These are phyloP conservation scores for Diaporthe nobilis DNA, from an alignment of 2,329 filamentous ascomycete species.

Conservation along the genomic window DNA sequence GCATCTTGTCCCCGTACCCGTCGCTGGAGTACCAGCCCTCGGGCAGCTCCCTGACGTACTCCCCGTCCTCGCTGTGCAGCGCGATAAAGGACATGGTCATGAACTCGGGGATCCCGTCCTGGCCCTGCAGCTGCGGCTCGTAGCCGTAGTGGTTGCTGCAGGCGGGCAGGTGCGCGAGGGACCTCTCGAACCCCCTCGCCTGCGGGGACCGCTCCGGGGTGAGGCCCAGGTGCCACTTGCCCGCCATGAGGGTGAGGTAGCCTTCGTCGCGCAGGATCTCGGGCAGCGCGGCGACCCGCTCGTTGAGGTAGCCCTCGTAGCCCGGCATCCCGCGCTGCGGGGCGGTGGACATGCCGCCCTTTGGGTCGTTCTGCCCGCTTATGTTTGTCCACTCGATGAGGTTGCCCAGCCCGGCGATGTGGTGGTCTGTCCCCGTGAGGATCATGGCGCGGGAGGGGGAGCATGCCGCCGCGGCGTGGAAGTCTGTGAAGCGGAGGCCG, in stretches of 20 bases:
- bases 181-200: conserved; percentile 70
- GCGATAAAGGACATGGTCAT: conserved; percentile 57
- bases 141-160: conserved; percentile 70
- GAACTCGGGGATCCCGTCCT: conserved; percentile 57
- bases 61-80: conserved; percentile 55
- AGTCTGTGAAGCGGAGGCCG: conserved; percentile 73
- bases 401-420: conserved; percentile 71
- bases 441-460: conserved; percentile 77
- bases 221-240: conserved; percentile 60
- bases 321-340: conserved; percentile 45
- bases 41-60: conserved; percentile 58
- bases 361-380: conserved; percentile 49
- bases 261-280: conserved; percentile 50
- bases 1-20: conserved; percentile 66
- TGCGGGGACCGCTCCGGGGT: conserved; percentile 69
- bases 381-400: conserved; percentile 63
- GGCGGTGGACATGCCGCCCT: conserved; percentile 41
- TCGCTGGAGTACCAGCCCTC: conserved; percentile 69
- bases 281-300: conserved; percentile 48
- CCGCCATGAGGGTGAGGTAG: conserved; percentile 51
- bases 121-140: conserved; percentile 57
- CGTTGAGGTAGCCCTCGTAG: conserved; percentile 53
- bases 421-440: conserved; percentile 75
- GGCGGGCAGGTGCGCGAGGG: conserved; percentile 72
- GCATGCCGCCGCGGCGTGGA: conserved; percentile 75